A percentile compares a stretch with the other conserved stretches of the same genome.
Evolutionary conservation across 2,329 filamentous ascomycete species (phyloP).

Genomic region (Epichloe uncinata): DNA sequence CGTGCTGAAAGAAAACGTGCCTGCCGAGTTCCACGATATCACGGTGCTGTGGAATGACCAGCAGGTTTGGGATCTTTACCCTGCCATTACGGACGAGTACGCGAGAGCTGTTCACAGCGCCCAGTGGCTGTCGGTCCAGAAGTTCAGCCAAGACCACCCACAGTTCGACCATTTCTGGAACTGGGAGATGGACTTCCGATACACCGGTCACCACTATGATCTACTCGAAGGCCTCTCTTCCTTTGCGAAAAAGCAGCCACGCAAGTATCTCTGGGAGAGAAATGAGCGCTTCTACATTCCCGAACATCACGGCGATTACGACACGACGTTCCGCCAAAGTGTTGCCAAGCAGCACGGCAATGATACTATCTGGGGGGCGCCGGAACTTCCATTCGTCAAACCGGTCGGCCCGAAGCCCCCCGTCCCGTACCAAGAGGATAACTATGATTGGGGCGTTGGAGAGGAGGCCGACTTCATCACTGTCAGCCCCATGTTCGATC

Average conservation of each 20-base stretch:
- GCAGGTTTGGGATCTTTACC: constrained; percentile 66
- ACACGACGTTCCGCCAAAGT: constrained; percentile 50
- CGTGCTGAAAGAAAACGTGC: constrained; percentile 49
- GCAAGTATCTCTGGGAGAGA: constrained; percentile 61
- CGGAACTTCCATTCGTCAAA: constrained; percentile 42
- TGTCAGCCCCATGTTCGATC: constrained; percentile 69
- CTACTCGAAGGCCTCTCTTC: constrained; percentile 51
- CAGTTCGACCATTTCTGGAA: constrained; percentile 79
- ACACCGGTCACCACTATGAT: constrained; percentile 72
- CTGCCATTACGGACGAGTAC: constrained; percentile 51
- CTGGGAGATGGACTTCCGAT: constrained; percentile 73
- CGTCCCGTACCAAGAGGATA: constrained; percentile 43
- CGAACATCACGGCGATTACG: constrained; percentile 51
- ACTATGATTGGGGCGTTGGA: constrained; percentile 63
- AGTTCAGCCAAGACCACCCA: constrained; percentile 61
- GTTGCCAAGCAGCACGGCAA: constrained; percentile 43
- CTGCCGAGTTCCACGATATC: constrained; percentile 56
- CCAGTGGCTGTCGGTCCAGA: constrained; percentile 62
- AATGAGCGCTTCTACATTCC: constrained; percentile 63
- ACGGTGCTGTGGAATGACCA: constrained; percentile 61
- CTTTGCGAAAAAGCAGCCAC: constrained; percentile 55
- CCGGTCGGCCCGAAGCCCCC: constrained; percentile 56
- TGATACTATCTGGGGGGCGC: constrained; percentile 53
- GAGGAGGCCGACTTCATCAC: constrained; percentile 64
- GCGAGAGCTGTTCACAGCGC: constrained; percentile 41